A percentile compares a stretch with the other conserved stretches of the same genome.
Conservation (phyloP, 2,329 filamentous ascomycete species). For the Exophiala bonariae region DNA sequence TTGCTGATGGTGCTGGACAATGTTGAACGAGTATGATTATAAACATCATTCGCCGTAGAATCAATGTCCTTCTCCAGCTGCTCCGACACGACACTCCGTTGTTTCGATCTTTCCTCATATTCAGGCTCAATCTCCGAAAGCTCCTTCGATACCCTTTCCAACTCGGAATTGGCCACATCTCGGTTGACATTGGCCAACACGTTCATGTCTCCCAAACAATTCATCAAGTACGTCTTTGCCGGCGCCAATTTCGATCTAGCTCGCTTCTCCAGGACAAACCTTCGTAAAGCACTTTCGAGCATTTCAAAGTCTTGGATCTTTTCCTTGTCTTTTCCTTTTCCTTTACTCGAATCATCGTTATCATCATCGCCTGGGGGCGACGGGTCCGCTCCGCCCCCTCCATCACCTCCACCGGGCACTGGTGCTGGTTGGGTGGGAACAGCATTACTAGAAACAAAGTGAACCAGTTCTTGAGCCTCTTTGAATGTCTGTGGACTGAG, state of each 20-base stretch:
- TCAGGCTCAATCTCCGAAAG: slow-evolving; percentile 80
- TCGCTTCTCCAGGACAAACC: slow-evolving; percentile 94
- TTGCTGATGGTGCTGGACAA: slow-evolving; percentile 73
- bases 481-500: slow-evolving; percentile 94
- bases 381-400: slow-evolving; percentile 58
- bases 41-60: slow-evolving; percentile 79
- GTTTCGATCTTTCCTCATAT: slow-evolving; percentile 79
- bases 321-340: slow-evolving; percentile 85
- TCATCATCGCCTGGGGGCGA: slow-evolving; percentile 37
- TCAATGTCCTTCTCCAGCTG: slow-evolving; percentile 81
- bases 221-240: slow-evolving; percentile 91
- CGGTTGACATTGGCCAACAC: slow-evolving; percentile 82
- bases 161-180: slow-evolving; percentile 80
- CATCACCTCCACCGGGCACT: slow-evolving; percentile 55
- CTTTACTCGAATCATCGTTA: slow-evolving; percentile 64
- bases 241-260: slow-evolving; percentile 93
- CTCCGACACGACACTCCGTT: slow-evolving; percentile 76
- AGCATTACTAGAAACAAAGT: slow-evolving; percentile 97
- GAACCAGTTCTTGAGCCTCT: slow-evolving; percentile 86
- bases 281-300: slow-evolving; percentile 81
- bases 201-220: slow-evolving; percentile 84
- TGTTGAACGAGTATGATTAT: slow-evolving; percentile 75
- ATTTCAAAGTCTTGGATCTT: slow-evolving; percentile 87
- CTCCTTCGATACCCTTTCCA: slow-evolving; percentile 79
- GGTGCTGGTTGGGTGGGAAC: slow-evolving; percentile 70